Base-by-base conservation (phyloP, 352 stramenopile species). In the Phytophthora podocarpi region DNA sequence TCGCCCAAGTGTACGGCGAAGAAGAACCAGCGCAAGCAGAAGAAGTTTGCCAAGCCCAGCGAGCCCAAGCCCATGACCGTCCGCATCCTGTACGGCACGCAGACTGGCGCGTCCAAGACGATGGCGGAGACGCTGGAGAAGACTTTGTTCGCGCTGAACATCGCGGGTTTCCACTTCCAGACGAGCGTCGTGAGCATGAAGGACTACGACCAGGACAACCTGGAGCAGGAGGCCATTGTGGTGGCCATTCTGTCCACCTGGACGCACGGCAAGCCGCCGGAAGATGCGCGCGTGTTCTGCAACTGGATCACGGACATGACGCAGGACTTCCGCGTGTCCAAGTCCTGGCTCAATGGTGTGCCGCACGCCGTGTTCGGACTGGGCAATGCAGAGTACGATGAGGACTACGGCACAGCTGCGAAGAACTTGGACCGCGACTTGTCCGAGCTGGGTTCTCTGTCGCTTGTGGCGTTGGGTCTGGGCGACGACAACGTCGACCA, bases 151-250 rank as follows among this genome's bases (percentile, higher is more conserved):
- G 87, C 86, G 16, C 65, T 93, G 8, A 88, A 93, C 55, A 76
- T 96, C 9, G 64, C 81, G 0, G 84, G 84, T 36, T 91, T 93
- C 67, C 79, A 91, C 56, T 91, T 93, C 64, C 83, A 93, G 58
- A 89, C 79, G 18, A 91, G 74, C 27, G 78, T 95, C n/a, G 81
- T 91, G 52, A 92, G 63, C 75, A 91, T 94, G 80, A 91, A 93
- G 55, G 85, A 96, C 58, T 95, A 93, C 53, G 87, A 95, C 40
- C 86, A 93, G 54, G 89, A 97, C 72, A 95, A 97, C 59, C 64
- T 97, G 34, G 89, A 96, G 80, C 82, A 95, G 24, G 89, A 97
- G 36, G 40, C 64, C 21, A 83, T 96, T 35, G 84, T 96, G 36
- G 77, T 97, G 16, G 83, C 82, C 1, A 79, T 97, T 45, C 58